phyloP scores from a whole-genome alignment of 441 rosid species.

The Croton setiger region DNA sequence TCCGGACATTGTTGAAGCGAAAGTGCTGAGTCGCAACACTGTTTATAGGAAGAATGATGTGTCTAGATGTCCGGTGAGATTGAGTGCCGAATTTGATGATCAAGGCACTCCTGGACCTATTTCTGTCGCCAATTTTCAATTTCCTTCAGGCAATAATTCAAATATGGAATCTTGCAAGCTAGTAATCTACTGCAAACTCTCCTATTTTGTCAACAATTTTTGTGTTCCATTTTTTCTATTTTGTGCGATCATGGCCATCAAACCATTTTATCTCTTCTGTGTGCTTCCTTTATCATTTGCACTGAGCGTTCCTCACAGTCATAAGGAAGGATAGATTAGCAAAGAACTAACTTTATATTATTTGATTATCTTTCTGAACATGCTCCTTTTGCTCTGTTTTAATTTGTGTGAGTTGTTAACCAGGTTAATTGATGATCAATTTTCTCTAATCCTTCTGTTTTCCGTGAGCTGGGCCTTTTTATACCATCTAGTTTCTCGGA shows the following conservation, averaged over 20 bases:
- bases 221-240: background rate
- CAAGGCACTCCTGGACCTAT: conserved; percentile 15
- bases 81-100: conserved; percentile 22
- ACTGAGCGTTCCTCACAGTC: no score
- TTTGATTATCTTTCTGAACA: background rate
- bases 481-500: background rate
- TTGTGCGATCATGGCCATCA: background rate
- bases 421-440: background rate
- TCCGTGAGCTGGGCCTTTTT: no score
- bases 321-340: background rate
- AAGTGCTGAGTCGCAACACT: conserved; percentile 11
- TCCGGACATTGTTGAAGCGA: conserved; percentile 26
- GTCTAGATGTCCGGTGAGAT: conserved; percentile 16
- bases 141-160: conserved; percentile 25
- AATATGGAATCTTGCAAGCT: conserved; percentile 25
- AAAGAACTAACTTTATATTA: background rate
- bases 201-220: background rate
- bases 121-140: conserved; percentile 26
- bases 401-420: background rate
- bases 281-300: background rate
- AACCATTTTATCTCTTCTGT: background rate
- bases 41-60: conserved; percentile 21
- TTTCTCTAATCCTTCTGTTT: background rate
- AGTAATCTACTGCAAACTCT: conserved; percentile 25
- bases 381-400: background rate